A percentile compares a stretch with the other conserved stretches of the same genome.
These are phyloP conservation scores for Dianthus caryophyllus DNA, from an alignment of 148 eudicot genomes.

Conservation along the genomic window DNA sequence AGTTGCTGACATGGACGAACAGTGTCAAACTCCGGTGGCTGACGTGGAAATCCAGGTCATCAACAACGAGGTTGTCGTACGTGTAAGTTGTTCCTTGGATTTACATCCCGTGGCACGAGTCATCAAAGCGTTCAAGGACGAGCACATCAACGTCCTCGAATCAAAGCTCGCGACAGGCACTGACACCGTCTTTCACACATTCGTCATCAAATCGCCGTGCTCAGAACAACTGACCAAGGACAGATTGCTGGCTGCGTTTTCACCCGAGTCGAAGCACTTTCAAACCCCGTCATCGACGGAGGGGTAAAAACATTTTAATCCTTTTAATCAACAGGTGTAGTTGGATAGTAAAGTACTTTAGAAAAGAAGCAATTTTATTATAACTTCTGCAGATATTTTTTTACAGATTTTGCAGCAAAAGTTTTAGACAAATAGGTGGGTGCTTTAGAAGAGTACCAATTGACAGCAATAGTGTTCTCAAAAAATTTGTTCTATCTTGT, in stretches of 20 bases:
- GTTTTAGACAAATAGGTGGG: constrained; percentile 22
- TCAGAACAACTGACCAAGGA: constrained; percentile 65
- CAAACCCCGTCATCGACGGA: constrained; percentile 27
- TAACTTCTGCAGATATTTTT: constrained; percentile 31
- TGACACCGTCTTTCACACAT: constrained; percentile 66
- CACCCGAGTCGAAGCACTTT: constrained; percentile 35
- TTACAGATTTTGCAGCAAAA: constrained; percentile 25
- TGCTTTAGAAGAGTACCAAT: constrained; percentile 14
- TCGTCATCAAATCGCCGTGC: constrained; percentile 54
- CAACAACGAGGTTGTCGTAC: constrained; percentile 51
- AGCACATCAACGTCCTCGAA: constrained; percentile 41
- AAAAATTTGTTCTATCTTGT: constrained; percentile 28
- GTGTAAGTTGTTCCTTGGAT: constrained; percentile 55
- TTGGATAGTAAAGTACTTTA: constrained; percentile 23
- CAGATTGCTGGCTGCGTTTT: constrained; percentile 50
- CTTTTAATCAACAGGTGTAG: constrained; percentile 20
- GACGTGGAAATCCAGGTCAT: constrained; percentile 50
- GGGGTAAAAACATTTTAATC: constrained; percentile 18
- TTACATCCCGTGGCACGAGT: constrained; percentile 67
- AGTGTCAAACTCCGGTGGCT: constrained; percentile 17
- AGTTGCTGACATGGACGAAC: constrained; percentile 1
- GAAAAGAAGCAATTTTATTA: constrained; percentile 12
- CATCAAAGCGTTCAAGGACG: constrained; percentile 58
- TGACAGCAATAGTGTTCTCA: constrained; percentile 22
- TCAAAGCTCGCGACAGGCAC: constrained; percentile 55